These are phyloP conservation scores for Alternaria sp. DNA, from an alignment of 2,329 filamentous ascomycete species.

Conservation along the genomic window DNA sequence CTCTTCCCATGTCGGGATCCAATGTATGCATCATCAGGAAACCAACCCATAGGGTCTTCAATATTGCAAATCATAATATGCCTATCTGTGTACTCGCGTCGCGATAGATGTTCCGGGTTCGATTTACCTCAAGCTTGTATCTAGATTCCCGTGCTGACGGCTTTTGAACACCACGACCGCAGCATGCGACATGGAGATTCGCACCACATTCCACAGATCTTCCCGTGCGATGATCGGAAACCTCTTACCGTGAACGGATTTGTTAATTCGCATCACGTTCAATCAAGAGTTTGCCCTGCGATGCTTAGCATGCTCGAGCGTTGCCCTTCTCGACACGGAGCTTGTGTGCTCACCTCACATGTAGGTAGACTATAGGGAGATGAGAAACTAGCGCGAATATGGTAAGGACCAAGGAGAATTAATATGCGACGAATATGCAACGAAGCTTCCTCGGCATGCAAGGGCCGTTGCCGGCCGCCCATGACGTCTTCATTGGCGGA, in stretches of 20 bases:
- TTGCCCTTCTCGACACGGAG: constrained; percentile 21
- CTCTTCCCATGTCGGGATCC: not conserved
- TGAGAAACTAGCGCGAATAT: constrained; percentile 13
- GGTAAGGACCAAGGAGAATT: constrained; percentile 16
- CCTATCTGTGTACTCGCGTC: not conserved
- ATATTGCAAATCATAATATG: not conserved
- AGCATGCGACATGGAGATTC: not conserved
- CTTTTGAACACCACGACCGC: not conserved
- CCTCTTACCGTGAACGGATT: not conserved
- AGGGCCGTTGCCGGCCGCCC: not conserved
- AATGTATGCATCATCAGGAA: not conserved
- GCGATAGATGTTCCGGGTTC: not conserved
- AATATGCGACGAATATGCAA: constrained; percentile 27
- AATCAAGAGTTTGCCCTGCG: constrained; percentile 12
- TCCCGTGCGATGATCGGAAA: not conserved
- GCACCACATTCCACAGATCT: not conserved
- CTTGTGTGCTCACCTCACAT: constrained; percentile 10
- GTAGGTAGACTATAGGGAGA: constrained; percentile 20
- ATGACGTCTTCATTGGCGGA: constrained; percentile 5
- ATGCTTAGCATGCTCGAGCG: constrained; percentile 12
- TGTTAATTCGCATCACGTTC: not conserved
- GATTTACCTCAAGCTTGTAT: not conserved
- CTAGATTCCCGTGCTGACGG: not conserved
- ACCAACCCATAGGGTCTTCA: not conserved
- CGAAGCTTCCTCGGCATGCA: constrained; percentile 7